phyloP scores from a whole-genome alignment of 495 filamentous ascomycete genomes.

The Parachaetomium inaequale region DNA sequence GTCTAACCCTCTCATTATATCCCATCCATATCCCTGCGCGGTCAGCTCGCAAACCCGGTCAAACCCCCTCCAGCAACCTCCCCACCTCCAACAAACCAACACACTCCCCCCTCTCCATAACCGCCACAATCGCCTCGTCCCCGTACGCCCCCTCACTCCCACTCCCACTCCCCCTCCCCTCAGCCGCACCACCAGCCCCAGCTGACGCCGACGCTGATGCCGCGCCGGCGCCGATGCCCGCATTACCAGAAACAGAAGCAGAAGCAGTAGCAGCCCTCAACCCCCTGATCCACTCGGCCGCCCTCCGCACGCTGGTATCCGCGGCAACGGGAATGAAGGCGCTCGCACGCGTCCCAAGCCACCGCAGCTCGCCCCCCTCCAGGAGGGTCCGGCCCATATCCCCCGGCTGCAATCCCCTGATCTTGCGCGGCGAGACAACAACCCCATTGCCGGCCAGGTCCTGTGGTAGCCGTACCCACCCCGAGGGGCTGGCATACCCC shows the following conservation, averaged over 20 bases:
- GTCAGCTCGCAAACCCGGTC: not conserved
- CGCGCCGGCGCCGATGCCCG: too few relatives aligned
- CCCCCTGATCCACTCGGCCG: conserved; percentile 39
- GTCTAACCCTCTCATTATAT: not conserved
- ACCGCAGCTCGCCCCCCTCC: conserved; percentile 24
- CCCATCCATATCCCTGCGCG: too few relatives aligned
- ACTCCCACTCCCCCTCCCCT: conserved; percentile 9
- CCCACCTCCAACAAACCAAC: conserved; percentile 46
- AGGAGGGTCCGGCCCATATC: conserved; percentile 35
- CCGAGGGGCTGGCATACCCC: conserved; percentile 43
- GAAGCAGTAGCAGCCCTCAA: conserved; percentile 22
- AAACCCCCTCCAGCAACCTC: conserved; percentile 26
- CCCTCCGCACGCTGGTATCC: conserved; percentile 39
- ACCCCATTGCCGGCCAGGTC: conserved; percentile 24
- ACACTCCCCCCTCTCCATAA: conserved; percentile 41
- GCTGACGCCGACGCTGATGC: too few relatives aligned
- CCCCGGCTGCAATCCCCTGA: conserved; percentile 34
- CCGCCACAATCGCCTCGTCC: conserved; percentile 44
- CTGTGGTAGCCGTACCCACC: conserved; percentile 47
- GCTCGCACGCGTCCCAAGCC: conserved; percentile 35
- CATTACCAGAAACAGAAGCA: not conserved
- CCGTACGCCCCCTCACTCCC: too few relatives aligned
- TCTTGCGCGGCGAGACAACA: conserved; percentile 41
- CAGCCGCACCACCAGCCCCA: conserved; percentile 12
- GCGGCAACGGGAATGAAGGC: conserved; percentile 47